These are phyloP conservation scores for Sporisorium exsertum DNA, from an alignment of 1,284 basidiomycete species.

Conservation along the genomic window DNA sequence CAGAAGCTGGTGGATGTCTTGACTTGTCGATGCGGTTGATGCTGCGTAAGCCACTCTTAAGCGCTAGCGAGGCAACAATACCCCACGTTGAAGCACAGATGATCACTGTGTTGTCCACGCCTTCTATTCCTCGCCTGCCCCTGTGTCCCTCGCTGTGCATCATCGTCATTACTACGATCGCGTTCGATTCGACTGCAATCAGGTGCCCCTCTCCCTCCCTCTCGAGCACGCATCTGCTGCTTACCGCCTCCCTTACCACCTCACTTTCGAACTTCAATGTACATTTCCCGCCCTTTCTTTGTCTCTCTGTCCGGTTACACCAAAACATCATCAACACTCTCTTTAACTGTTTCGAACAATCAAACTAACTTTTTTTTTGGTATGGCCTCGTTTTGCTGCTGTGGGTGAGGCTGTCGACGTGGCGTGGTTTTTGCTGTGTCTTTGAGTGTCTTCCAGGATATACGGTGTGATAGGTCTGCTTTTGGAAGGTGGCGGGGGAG, in stretches of 20 bases:
- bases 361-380: neutral
- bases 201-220: neutral
- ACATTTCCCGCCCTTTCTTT: neutral
- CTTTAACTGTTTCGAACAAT: neutral
- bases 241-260: neutral
- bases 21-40: conserved; percentile 69
- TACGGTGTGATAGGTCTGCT: too few relatives aligned
- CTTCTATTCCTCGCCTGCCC: neutral
- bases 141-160: neutral
- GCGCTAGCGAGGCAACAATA: conserved; percentile 1
- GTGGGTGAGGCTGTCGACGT: too few relatives aligned
- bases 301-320: neutral
- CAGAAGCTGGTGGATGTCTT: conserved; percentile 68
- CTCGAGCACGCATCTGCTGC: neutral
- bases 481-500: too few relatives aligned
- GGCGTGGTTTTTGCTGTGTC: too few relatives aligned
- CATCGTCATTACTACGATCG: neutral
- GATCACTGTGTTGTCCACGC: neutral
- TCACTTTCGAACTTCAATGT: neutral
- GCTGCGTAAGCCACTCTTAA: neutral
- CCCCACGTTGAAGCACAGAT: neutral
- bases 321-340: neutral
- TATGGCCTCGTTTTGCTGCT: too few relatives aligned
- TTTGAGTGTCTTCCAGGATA: too few relatives aligned
- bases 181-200: neutral